These are phyloP conservation scores for Discostella stelligera DNA, from an alignment of 352 stramenopile species.

Conservation along the genomic window DNA sequence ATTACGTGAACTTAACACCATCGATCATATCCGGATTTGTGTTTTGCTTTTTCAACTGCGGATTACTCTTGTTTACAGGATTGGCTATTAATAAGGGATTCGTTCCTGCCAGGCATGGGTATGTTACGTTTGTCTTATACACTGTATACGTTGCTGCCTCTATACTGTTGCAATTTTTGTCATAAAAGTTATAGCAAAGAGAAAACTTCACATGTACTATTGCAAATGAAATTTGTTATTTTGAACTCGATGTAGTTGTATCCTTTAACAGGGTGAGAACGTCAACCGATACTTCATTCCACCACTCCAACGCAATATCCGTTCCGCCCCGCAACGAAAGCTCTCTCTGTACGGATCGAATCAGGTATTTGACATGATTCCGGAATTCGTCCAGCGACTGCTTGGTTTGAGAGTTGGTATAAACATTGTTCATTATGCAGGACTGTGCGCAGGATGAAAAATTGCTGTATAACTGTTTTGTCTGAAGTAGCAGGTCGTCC, in stretches of 20 bases:
- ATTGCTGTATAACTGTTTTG: constrained; percentile 31
- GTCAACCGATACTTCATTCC: constrained; percentile 39
- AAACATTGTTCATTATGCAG: constrained; percentile 37
- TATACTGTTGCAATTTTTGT: constrained; percentile 58
- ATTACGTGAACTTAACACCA: constrained; percentile 54
- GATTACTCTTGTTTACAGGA: constrained; percentile 47
- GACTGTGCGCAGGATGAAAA: constrained; percentile 43
- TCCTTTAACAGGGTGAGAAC: constrained; percentile 18
- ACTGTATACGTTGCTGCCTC: constrained; percentile 66
- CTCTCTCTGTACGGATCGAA: constrained; percentile 31
- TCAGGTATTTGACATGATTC: constrained; percentile 19
- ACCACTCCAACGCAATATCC: constrained; percentile 39
- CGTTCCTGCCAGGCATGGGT: constrained; percentile 73
- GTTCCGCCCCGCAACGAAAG: constrained; percentile 16
- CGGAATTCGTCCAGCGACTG: neutral
- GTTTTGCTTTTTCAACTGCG: constrained; percentile 73
- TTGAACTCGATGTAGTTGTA: neutral
- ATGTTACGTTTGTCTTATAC: constrained; percentile 69
- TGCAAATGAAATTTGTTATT: constrained; percentile 32
- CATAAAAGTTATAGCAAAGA: neutral
- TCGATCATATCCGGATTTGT: constrained; percentile 73
- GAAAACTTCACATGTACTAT: constrained; percentile 24
- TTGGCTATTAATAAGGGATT: constrained; percentile 53
- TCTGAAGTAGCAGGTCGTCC: constrained; percentile 5
- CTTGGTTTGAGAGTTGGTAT: constrained; percentile 7